These are phyloP conservation scores for Salix udensis DNA, from an alignment of 345 rosid genomes.

Conservation along the genomic window DNA sequence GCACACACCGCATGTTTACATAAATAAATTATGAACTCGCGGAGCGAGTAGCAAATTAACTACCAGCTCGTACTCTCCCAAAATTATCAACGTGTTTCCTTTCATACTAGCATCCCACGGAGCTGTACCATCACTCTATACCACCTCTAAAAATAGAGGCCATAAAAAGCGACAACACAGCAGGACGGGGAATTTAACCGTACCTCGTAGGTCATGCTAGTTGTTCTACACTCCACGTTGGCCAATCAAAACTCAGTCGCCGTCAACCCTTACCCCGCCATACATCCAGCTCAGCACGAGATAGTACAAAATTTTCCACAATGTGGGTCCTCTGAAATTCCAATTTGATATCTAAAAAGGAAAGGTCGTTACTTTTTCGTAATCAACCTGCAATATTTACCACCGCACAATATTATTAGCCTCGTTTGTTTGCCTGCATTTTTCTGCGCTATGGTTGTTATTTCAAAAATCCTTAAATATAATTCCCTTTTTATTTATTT, in stretches of 20 bases:
- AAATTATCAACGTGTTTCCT: background rate
- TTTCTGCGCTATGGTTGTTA: too few species aligned
- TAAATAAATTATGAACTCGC: background rate
- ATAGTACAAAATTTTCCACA: too few species aligned
- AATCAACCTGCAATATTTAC: too few species aligned
- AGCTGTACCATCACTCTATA: background rate
- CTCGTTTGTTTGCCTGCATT: too few species aligned
- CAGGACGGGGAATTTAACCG: background rate
- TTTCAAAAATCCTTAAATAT: too few species aligned
- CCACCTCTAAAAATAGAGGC: background rate
- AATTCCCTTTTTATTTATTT: too few species aligned
- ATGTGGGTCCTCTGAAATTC: too few species aligned
- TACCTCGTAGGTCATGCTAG: background rate
- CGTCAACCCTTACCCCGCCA: background rate
- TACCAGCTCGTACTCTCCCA: background rate
- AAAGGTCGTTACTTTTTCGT: too few species aligned
- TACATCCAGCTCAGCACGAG: background rate
- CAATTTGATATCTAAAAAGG: too few species aligned
- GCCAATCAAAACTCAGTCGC: background rate
- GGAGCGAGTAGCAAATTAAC: background rate
- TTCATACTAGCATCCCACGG: background rate
- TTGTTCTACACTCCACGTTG: background rate
- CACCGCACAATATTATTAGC: too few species aligned
- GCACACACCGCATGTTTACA: background rate
- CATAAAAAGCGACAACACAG: background rate